These are phyloP conservation scores for Calonectria pseudoreteaudii DNA, from an alignment of 2,329 filamentous ascomycete species.

Conservation along the genomic window DNA sequence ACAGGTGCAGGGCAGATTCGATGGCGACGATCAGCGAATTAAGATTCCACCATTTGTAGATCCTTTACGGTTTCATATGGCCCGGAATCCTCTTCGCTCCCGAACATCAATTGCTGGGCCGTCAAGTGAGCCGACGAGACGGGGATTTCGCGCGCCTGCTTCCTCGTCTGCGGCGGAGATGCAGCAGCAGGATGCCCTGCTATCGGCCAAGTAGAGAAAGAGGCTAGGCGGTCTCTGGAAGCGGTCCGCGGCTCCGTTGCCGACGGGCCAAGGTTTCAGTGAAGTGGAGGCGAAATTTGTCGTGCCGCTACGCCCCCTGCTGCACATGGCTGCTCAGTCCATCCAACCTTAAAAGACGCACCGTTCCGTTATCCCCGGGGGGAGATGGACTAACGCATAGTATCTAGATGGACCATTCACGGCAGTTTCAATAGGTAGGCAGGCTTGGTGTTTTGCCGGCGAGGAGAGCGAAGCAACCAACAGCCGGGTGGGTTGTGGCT, in stretches of 20 bases:
- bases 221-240: background rate
- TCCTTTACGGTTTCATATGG: background rate
- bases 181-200: background rate
- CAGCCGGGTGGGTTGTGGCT: background rate
- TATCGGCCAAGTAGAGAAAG: background rate
- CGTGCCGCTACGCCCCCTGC: background rate
- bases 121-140: background rate
- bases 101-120: background rate
- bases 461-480: background rate
- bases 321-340: background rate
- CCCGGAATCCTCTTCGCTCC: background rate
- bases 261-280: background rate
- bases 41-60: conserved; percentile 1
- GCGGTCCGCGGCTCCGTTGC: background rate
- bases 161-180: background rate
- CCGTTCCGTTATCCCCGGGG: background rate
- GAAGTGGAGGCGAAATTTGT: conserved; percentile 2
- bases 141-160: background rate
- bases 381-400: background rate
- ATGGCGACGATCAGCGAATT: background rate
- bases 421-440: background rate
- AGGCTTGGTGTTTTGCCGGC: background rate
- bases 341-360: background rate
- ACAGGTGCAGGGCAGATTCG: background rate
- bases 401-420: background rate